Conservation (phyloP, 805 yeast genomes). For the Pichia cabralensis region DNA sequence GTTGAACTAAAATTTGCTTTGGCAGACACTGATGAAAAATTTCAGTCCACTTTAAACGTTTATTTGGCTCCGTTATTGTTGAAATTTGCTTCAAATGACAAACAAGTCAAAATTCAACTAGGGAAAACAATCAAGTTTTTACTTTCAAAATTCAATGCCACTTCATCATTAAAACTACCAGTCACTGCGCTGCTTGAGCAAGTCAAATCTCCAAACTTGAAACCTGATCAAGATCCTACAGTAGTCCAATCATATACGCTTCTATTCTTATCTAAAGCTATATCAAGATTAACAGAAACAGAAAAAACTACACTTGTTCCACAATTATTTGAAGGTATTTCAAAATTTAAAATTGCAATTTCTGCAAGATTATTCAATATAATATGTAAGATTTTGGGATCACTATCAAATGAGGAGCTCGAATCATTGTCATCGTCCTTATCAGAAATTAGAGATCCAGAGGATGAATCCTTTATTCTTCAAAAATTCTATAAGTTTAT, state of each 20-base stretch:
- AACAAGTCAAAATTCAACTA: conserved; percentile 56
- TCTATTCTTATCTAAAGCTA: conserved; percentile 56
- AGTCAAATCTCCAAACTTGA: conserved; percentile 43
- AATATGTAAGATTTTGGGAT: conserved; percentile 40
- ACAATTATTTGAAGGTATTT: conserved; percentile 35
- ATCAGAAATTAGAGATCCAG: too few species aligned
- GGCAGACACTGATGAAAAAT: conserved; percentile 56
- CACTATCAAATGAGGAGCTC: not conserved
- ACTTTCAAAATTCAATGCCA: conserved; percentile 54
- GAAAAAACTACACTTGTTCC: conserved; percentile 38
- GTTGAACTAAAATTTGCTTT: conserved; percentile 78
- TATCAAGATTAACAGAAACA: conserved; percentile 38
- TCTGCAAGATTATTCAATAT: conserved; percentile 52
- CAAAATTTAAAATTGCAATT: conserved; percentile 22
- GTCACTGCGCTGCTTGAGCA: conserved; percentile 52
- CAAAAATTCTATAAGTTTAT: conserved; percentile 45
- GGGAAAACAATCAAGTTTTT: conserved; percentile 53
- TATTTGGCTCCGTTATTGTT: conserved; percentile 72
- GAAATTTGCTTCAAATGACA: conserved; percentile 65
- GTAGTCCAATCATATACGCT: conserved; percentile 53
- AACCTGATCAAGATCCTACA: conserved; percentile 32
- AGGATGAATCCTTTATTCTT: conserved; percentile 36
- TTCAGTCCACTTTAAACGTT: conserved; percentile 46
- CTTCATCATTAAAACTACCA: conserved; percentile 51
- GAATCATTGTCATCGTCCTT: conserved; percentile 30